Conservation (phyloP, 176 grass and related monocot species). For the Phragmites australis region DNA sequence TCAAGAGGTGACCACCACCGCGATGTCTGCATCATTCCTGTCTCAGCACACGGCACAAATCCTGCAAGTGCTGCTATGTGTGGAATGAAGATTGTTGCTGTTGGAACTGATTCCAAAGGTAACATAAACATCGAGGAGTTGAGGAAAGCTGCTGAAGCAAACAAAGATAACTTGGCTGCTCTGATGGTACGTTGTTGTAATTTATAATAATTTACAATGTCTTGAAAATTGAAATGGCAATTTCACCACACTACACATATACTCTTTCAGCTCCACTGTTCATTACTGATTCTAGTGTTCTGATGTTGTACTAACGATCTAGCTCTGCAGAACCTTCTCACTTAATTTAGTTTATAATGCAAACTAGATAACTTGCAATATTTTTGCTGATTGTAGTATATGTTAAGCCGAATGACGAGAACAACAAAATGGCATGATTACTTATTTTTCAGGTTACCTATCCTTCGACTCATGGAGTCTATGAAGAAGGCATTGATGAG, state of each 20-base stretch:
- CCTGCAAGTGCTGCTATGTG: conserved; percentile 99
- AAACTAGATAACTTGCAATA: not conserved
- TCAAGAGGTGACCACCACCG: conserved; percentile 87
- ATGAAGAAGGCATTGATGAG: conserved; percentile 98
- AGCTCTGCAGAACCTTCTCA: not conserved
- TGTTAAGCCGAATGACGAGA: not conserved
- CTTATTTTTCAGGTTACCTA: conserved; percentile 82
- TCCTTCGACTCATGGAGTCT: conserved; percentile 98
- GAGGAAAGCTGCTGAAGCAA: conserved; percentile 85
- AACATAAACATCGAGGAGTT: conserved; percentile 98
- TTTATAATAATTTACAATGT: not conserved
- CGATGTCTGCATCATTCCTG: conserved; percentile 98
- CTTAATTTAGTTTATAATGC: not conserved
- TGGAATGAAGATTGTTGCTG: conserved; percentile 98
- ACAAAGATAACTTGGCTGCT: conserved; percentile 92
- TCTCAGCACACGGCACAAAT: conserved; percentile 96
- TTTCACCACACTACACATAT: not conserved
- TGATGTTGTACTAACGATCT: not conserved
- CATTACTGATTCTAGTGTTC: conserved; percentile 14
- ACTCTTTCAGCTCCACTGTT: conserved; percentile 18
- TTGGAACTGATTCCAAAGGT: conserved; percentile 96
- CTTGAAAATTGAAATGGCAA: conserved; percentile 5
- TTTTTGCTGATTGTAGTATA: no score
- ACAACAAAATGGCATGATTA: conserved; percentile 26
- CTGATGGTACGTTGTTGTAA: conserved; percentile 73